phyloP scores from a whole-genome alignment of 805 yeast genomes.

The Saturnispora saitoi region DNA sequence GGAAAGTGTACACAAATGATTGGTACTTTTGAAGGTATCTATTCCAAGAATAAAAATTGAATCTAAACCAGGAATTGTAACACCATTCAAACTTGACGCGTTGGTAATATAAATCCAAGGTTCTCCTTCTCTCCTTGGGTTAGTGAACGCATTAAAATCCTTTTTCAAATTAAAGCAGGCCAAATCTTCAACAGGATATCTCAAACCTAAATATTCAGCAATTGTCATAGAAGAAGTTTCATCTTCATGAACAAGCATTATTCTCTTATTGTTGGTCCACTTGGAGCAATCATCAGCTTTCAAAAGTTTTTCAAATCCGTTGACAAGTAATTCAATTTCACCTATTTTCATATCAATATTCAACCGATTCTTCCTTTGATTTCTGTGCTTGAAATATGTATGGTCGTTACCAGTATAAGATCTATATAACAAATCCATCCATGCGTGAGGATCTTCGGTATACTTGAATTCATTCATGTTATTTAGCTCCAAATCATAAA shows the following conservation, averaged over 20 bases:
- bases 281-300: conserved; percentile 11
- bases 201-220: conserved; percentile 5
- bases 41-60: conserved; percentile 26
- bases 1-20: conserved; percentile 18
- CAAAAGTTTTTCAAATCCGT: conserved; percentile 20
- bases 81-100: conserved; percentile 20
- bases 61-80: conserved; percentile 22
- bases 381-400: conserved; percentile 19
- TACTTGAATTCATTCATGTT: conserved; percentile 24
- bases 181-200: conserved; percentile 12
- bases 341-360: conserved; percentile 10
- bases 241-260: conserved; percentile 25
- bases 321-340: conserved; percentile 20
- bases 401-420: conserved; percentile 17
- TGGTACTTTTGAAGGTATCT: conserved; percentile 22
- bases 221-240: conserved; percentile 16
- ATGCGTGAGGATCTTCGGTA: conserved; percentile 15
- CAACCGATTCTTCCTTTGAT: conserved; percentile 15
- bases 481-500: conserved; percentile 11
- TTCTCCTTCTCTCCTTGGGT: conserved; percentile 2
- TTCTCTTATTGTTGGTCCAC: conserved; percentile 8
- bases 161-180: conserved; percentile 11
- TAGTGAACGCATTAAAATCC: conserved; percentile 15
- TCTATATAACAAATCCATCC: conserved; percentile 20
- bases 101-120: conserved; percentile 21